Evolutionary conservation across 108 stramenopile genomes (phyloP).

Genomic region (Skeletonema costatum): DNA sequence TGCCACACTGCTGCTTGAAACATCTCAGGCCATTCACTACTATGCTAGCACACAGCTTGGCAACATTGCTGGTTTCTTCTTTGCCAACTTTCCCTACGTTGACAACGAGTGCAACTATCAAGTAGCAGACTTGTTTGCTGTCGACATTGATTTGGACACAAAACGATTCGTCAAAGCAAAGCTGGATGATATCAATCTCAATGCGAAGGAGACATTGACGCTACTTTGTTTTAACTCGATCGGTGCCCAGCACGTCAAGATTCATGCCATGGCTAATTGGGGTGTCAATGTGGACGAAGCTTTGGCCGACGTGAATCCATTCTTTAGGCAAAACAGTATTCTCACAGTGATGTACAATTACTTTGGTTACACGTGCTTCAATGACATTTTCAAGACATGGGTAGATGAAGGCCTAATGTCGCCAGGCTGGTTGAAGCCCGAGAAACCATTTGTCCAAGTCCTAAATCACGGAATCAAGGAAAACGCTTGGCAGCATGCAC

Average conservation of each 20-base stretch:
- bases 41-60: not conserved
- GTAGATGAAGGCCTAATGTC: not conserved
- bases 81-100: slow-evolving; percentile 37
- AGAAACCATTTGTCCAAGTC: too few species aligned
- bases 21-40: slow-evolving; percentile 31
- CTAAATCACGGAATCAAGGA: too few species aligned
- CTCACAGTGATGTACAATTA: slow-evolving; percentile 2
- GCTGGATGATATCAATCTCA: slow-evolving; percentile 32
- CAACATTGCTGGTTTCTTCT: not conserved
- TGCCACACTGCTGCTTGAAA: slow-evolving; percentile 29
- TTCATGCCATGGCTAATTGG: slow-evolving; percentile 45
- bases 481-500: too few species aligned
- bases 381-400: slow-evolving; percentile 16
- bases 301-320: slow-evolving; percentile 15
- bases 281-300: slow-evolving; percentile 22
- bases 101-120: slow-evolving; percentile 10
- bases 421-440: too few species aligned
- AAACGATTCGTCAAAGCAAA: slow-evolving; percentile 41
- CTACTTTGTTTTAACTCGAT: slow-evolving; percentile 40
- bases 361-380: slow-evolving; percentile 35
- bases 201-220: slow-evolving; percentile 27
- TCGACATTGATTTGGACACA: not conserved
- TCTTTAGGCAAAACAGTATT: slow-evolving; percentile 36
- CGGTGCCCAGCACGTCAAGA: slow-evolving; percentile 41
- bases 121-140: too few species aligned